Evolutionary conservation across 257 asterid species (phyloP), one percentile per base, ranked within the genome.

Genomic region (Ligustrum vulgare): DNA sequence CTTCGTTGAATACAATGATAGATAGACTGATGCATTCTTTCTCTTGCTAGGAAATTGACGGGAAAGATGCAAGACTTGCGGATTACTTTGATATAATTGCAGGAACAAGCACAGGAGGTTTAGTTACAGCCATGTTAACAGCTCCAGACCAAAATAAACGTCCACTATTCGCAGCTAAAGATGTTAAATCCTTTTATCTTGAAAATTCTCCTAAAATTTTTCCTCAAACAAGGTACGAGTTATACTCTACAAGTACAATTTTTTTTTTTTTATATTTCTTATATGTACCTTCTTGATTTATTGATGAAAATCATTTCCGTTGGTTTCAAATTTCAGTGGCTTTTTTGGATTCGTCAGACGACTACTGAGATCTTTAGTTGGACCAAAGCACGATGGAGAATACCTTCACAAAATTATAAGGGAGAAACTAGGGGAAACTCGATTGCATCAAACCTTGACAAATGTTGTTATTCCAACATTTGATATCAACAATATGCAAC

Each of bases 41-140:
- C 9, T 6, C 6, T 54, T 72, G 62, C 7, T 36, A 88, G 90
- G 86, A 80, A 70, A 65, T 88, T 31, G 90, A 88, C 18, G 92
- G 94, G 2, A 78, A 87, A 33, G 83, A 83, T 75, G 92, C 91
- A 4, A 78, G 91, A 72, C 69, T 89, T 0, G 95, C 89, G 13
- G 91, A 89, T 75, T 89, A 89, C 76, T 89, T 89, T 16, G 95
- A 89, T 20, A 89, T 89, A 5, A 80, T 89, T 0, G 84, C 95
- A 1, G 95, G 93, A 69, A 90, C 96, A 6, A 90, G 96, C 80
- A 90, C 96, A 0, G 96, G 96, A 6, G 96, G 96, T 2, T 77
- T 90, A 0, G 84, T 90, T n/a, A 83, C 93, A 0, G 88, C 93
- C 16, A 88, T 90, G 96, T 16, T 87, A 15, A 51, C 93, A 1